Base-by-base conservation (phyloP, 495 filamentous ascomycete species). In the Echria macrotheca region DNA sequence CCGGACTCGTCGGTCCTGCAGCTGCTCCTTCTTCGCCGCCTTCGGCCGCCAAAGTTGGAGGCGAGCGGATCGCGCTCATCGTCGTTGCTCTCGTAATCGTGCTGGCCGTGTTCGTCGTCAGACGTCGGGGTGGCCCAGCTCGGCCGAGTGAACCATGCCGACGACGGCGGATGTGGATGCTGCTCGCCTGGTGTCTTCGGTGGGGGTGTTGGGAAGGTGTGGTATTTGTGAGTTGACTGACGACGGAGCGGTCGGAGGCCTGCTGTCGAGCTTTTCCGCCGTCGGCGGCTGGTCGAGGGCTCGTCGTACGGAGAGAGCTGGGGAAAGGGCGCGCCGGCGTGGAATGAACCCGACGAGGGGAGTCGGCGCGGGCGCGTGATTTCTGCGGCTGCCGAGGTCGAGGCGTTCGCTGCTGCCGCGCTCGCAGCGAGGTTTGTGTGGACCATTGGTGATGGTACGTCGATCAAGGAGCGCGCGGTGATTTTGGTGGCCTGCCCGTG, bases 121-220 rank as follows among this genome's bases (percentile, higher is more conserved):
- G 48, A 49, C n/a, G 22, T 21, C 26, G 21, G 17, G 22, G 31
- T 22, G 14, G 9, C 5, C 10, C 21, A 12, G 15, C 10, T 11
- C 5, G 32, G 32, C 1, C 40, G 21, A 21, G 8, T 10, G 28
- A 55, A 55, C 28, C 38, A 36, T 5, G 52, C 17, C 19, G 50
- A 19, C 25, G 35, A 18, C 19, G 22, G 23, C 2, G 26, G 44
- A n/a, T n/a, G n/a, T 26, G n/a, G 42, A 6, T 49, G 61, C 29
- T 56, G 59, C 26, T 66, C 61, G 35, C 53, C 61, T 7, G 69
- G 84, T n/a, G 84, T 84, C 55, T 80, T 84, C 14, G 93, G 93
- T 2, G 93, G 93, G 36, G 83, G 81, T 0, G 89, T 95, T 22
- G 89, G 89, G 61, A 98, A 97, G 39, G 93, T 97, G 58, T 96